A percentile compares a stretch with the other conserved stretches of the same genome.
Conservation (phyloP, 305 asterid species). For the Ilex paraguariensis region DNA sequence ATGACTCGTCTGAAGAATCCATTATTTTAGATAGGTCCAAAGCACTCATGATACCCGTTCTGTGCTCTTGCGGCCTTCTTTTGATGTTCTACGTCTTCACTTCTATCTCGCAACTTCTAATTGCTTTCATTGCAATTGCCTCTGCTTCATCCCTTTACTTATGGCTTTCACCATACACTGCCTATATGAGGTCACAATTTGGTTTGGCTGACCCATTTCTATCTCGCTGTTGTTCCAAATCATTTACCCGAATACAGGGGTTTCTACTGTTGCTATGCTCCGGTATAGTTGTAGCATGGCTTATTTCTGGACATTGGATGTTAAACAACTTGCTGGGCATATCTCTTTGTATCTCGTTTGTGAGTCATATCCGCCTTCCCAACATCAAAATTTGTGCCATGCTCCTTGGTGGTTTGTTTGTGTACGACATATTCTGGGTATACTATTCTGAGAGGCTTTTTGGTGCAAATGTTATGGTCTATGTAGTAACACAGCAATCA, state of each 20-base stretch:
- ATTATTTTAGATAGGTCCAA: conserved; percentile 90
- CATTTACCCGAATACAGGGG: conserved; percentile 64
- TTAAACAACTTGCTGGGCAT: conserved; percentile 84
- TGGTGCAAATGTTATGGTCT: conserved; percentile 94
- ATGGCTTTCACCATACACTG: conserved; percentile 64
- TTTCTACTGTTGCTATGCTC: conserved; percentile 47
- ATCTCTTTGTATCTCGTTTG: conserved; percentile 90
- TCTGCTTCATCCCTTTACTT: conserved; percentile 78
- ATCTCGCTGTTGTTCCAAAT: conserved; percentile 78
- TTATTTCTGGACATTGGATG: conserved; percentile 85
- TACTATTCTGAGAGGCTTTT: conserved; percentile 88
- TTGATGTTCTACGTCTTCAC: conserved; percentile 94
- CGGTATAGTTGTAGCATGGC: conserved; percentile 63
- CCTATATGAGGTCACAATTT: conserved; percentile 51
- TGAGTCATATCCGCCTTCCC: conserved; percentile 94
- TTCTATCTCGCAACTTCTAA: conserved; percentile 83
- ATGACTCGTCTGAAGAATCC: conserved; percentile 82
- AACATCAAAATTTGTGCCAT: conserved; percentile 90
- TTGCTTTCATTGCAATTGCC: conserved; percentile 86
- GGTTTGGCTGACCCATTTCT: conserved; percentile 72
- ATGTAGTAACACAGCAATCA: conserved; percentile 92
- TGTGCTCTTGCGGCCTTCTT: conserved; percentile 97
- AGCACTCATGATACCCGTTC: conserved; percentile 89
- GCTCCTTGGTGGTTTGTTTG: conserved; percentile 79
- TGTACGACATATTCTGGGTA: conserved; percentile 94